Evolutionary conservation across 1,139 yeast species (phyloP).

Genomic region (Blastobotrys proliferans): DNA sequence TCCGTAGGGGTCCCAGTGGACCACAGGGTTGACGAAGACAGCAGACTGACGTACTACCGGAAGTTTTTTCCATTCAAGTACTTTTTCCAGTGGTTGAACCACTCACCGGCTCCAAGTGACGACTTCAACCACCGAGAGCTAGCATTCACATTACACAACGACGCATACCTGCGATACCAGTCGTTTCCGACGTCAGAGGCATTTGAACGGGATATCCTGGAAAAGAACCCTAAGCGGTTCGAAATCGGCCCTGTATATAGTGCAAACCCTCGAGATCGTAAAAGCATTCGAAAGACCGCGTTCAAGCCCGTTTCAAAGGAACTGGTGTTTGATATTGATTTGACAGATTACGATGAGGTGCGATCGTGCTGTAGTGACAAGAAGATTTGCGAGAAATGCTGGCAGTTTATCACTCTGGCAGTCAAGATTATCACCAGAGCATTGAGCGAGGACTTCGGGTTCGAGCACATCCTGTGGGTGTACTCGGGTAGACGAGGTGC

Average conservation of each 20-base stretch:
- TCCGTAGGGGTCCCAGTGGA: slow-evolving; percentile 9
- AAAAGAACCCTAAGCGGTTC: slow-evolving; percentile 81
- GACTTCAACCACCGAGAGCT: slow-evolving; percentile 83
- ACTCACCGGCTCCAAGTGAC: slow-evolving; percentile 62
- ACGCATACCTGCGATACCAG: slow-evolving; percentile 72
- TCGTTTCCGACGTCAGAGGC: slow-evolving; percentile 66
- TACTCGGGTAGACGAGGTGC: slow-evolving; percentile 99
- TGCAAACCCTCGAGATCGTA: slow-evolving; percentile 80
- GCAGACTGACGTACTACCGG: slow-evolving; percentile 52
- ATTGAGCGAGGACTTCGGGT: slow-evolving; percentile 83
- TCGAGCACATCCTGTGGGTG: slow-evolving; percentile 84
- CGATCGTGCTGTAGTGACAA: slow-evolving; percentile 93
- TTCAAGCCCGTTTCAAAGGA: slow-evolving; percentile 83
- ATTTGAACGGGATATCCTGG: slow-evolving; percentile 68
- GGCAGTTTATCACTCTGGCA: slow-evolving; percentile 92
- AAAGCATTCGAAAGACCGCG: slow-evolving; percentile 70
- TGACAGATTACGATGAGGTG: slow-evolving; percentile 91
- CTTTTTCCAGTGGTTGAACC: slow-evolving; percentile 84
- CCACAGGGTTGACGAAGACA: slow-evolving; percentile 18
- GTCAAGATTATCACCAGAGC: slow-evolving; percentile 69
- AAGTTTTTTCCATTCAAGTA: slow-evolving; percentile 58
- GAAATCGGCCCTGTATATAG: slow-evolving; percentile 93
- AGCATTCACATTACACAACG: slow-evolving; percentile 72
- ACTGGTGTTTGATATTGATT: slow-evolving; percentile 92
- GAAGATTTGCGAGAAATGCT: slow-evolving; percentile 80